phyloP scores from a whole-genome alignment of 345 rosid species.

The Iberis pinnata region DNA sequence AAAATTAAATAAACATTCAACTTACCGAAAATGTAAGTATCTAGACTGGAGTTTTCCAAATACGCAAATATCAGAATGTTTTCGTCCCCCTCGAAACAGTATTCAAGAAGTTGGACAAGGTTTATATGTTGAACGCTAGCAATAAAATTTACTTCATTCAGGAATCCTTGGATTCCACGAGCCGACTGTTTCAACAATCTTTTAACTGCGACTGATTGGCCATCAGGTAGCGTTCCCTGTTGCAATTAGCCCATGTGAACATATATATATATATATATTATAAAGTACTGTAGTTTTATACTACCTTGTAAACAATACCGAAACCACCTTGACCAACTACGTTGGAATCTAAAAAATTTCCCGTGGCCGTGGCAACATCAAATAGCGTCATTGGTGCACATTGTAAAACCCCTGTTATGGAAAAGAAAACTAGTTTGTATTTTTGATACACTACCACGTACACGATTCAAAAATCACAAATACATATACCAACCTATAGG shows the following conservation, averaged over 20 bases:
- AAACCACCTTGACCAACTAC: constrained; percentile 48
- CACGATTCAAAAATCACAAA: too few species aligned
- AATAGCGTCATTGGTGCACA: too few species aligned
- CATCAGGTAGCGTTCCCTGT: constrained; percentile 55
- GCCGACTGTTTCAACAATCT: constrained; percentile 62
- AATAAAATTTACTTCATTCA: constrained; percentile 69
- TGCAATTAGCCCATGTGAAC: too few species aligned
- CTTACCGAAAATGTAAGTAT: constrained; percentile 62
- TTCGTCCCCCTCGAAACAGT: constrained; percentile 56
- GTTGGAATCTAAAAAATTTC: constrained; percentile 11
- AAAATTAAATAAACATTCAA: background rate
- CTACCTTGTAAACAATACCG: constrained; percentile 85
- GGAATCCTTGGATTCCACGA: constrained; percentile 78
- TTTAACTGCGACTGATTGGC: constrained; percentile 67
- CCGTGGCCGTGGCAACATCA: constrained; percentile 20
- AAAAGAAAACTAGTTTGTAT: too few species aligned
- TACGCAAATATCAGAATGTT: constrained; percentile 82
- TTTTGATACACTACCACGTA: too few species aligned
- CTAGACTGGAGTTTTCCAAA: constrained; percentile 71
- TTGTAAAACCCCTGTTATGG: too few species aligned
- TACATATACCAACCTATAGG: too few species aligned
- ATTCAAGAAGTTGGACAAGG: constrained; percentile 66
- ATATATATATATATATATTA: background rate
- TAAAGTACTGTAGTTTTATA: too few species aligned
- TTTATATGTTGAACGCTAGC: constrained; percentile 82